These are phyloP conservation scores for Babesia caballi DNA, from an alignment of 169 alveolate species.

Conservation along the genomic window DNA sequence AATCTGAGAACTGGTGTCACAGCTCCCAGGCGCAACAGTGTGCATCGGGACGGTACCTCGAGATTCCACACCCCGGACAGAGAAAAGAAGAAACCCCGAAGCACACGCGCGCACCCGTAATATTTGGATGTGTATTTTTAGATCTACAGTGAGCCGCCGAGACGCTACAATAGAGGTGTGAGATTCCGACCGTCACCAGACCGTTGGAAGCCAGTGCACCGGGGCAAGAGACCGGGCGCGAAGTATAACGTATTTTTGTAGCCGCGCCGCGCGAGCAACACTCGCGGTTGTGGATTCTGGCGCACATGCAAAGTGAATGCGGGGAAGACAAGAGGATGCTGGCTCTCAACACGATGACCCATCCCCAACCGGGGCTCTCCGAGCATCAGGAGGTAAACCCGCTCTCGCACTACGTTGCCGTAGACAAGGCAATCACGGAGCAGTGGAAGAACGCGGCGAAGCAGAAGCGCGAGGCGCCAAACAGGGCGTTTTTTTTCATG, in stretches of 20 bases:
- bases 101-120: background rate
- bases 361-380: constrained; percentile 6
- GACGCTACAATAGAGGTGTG: too few relatives aligned
- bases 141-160: background rate
- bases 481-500: constrained; percentile 41
- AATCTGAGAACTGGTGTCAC: background rate
- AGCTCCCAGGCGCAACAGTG: constrained; percentile 21
- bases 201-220: too few relatives aligned
- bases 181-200: too few relatives aligned
- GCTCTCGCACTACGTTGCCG: background rate
- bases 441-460: background rate
- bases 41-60: constrained; percentile 1
- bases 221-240: too few relatives aligned
- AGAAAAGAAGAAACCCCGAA: background rate
- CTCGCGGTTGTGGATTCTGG: too few relatives aligned
- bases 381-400: constrained; percentile 4
- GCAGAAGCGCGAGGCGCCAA: background rate
- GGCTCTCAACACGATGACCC: background rate
- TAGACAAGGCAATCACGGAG: background rate
- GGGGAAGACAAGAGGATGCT: constrained; percentile 6
- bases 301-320: background rate
- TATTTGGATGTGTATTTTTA: constrained; percentile 12
- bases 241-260: too few relatives aligned
- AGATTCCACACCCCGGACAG: constrained; percentile 16
- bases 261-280: too few relatives aligned